A percentile compares a stretch with the other conserved stretches of the same genome.
Evolutionary conservation across 2,329 filamentous ascomycete species (phyloP).

Genomic region (Colletotrichum costaricense): DNA sequence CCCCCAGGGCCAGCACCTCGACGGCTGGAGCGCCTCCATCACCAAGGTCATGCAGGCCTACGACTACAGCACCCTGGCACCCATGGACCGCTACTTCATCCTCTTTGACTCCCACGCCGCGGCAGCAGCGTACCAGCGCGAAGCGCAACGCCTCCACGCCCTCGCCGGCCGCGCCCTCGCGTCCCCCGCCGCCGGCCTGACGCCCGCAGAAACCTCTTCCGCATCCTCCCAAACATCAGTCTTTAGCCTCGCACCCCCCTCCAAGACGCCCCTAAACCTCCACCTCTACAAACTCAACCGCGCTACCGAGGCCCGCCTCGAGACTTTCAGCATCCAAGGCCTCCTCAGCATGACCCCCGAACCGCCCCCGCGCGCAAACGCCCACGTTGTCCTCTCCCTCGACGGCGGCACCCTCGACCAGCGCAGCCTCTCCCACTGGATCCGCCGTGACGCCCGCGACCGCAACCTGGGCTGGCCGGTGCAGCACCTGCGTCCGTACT

Average conservation of each 20-base stretch:
- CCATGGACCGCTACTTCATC: slow-evolving; percentile 74
- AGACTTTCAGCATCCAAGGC: slow-evolving; percentile 30
- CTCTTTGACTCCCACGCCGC: slow-evolving; percentile 72
- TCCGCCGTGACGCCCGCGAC: slow-evolving; percentile 54
- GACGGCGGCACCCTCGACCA: slow-evolving; percentile 44
- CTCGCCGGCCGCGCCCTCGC: slow-evolving; percentile 47
- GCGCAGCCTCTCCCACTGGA: slow-evolving; percentile 47
- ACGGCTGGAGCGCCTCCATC: slow-evolving; percentile 75
- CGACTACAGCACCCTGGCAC: slow-evolving; percentile 71
- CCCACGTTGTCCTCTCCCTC: slow-evolving; percentile 50
- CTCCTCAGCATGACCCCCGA: slow-evolving; percentile 32
- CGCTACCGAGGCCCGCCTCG: slow-evolving; percentile 44
- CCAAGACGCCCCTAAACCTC: slow-evolving; percentile 41
- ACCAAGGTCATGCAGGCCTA: slow-evolving; percentile 73
- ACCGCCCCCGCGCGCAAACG: slow-evolving; percentile 36
- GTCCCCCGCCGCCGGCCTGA: slow-evolving; percentile 46
- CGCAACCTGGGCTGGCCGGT: slow-evolving; percentile 44
- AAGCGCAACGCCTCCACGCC: slow-evolving; percentile 55
- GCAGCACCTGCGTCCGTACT: slow-evolving; percentile 31
- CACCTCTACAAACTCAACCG: slow-evolving; percentile 20
- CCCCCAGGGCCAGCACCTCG: slow-evolving; percentile 71
- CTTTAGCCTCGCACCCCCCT: slow-evolving; percentile 62
- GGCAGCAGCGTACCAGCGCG: slow-evolving; percentile 70
- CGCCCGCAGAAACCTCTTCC: slow-evolving; percentile 55
- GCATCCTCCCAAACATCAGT: slow-evolving; percentile 47